Percentiles rank a stretch among this genome's conserved stretches.
These are phyloP conservation scores for Russula ochroleuca DNA, from an alignment of 768 basidiomycete genomes.

Conservation along the genomic window DNA sequence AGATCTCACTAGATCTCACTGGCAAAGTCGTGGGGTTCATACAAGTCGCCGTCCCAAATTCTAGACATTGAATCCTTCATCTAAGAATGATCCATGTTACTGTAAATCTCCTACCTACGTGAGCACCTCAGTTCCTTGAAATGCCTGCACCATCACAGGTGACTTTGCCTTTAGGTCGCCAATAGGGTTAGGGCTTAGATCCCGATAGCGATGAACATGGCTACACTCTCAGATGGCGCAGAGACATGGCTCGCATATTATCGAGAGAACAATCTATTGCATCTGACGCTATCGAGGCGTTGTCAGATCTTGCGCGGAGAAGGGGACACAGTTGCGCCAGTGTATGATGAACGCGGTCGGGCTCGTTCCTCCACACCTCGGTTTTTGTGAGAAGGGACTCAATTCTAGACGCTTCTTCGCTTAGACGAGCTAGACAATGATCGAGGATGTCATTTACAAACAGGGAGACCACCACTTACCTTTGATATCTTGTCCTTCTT, in stretches of 20 bases:
- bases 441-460: neutral
- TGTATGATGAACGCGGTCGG: neutral
- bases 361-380: slow-evolving; percentile 4
- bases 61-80: too few relatives aligned
- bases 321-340: slow-evolving; percentile 14
- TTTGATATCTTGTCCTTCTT: slow-evolving; percentile 14
- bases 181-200: slow-evolving; percentile 17
- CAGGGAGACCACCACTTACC: neutral
- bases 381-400: slow-evolving; percentile 11
- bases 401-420: slow-evolving; percentile 9
- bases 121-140: too few relatives aligned
- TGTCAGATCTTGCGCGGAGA: slow-evolving; percentile 20
- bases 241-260: slow-evolving; percentile 20
- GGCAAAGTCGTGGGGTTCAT: neutral
- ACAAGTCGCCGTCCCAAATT: neutral
- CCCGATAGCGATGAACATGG: neutral
- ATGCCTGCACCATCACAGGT: neutral
- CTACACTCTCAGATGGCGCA: slow-evolving; percentile 1
- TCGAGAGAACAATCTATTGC: slow-evolving; percentile 22
- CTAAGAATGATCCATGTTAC: neutral
- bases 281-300: slow-evolving; percentile 14
- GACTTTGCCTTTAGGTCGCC: neutral
- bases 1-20: neutral
- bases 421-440: slow-evolving; percentile 9
- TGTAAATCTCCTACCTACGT: neutral